Evolutionary conservation across 305 asterid species (phyloP).

Genomic region (Solanum hybrid): DNA sequence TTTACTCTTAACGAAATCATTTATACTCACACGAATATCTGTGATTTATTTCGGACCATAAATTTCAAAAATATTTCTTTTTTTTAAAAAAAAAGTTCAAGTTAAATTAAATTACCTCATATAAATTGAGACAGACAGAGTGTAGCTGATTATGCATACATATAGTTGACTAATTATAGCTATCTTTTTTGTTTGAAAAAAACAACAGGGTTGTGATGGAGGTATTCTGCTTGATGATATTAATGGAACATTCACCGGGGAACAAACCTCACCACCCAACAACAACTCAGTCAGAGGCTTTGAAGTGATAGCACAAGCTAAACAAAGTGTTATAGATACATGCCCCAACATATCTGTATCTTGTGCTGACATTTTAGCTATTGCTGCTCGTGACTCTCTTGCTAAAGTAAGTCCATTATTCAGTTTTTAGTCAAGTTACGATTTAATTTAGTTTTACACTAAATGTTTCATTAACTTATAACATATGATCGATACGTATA

Average conservation of each 20-base stretch:
- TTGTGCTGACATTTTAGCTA: background rate
- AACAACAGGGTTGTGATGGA: constrained; percentile 6
- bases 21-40: too few species aligned
- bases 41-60: too few species aligned
- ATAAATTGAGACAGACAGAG: fast-evolving
- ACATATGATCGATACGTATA: background rate
- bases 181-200: background rate
- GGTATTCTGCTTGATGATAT: constrained; percentile 10
- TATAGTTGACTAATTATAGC: background rate
- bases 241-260: background rate
- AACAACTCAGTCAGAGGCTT: constrained; percentile 7
- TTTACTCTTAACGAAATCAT: too few species aligned
- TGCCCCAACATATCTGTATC: constrained; percentile 8
- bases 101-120: background rate
- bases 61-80: too few species aligned
- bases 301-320: constrained; percentile 2
- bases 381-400: background rate
- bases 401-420: background rate
- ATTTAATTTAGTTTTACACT: too few species aligned
- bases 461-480: background rate
- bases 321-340: background rate
- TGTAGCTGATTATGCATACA: background rate
- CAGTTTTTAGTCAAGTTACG: background rate
- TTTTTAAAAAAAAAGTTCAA: too few species aligned
- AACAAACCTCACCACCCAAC: constrained; percentile 6